Evolutionary conservation across 164 flowering plant genomes (phyloP).

Genomic region (Magnolia kwangsiensis): DNA sequence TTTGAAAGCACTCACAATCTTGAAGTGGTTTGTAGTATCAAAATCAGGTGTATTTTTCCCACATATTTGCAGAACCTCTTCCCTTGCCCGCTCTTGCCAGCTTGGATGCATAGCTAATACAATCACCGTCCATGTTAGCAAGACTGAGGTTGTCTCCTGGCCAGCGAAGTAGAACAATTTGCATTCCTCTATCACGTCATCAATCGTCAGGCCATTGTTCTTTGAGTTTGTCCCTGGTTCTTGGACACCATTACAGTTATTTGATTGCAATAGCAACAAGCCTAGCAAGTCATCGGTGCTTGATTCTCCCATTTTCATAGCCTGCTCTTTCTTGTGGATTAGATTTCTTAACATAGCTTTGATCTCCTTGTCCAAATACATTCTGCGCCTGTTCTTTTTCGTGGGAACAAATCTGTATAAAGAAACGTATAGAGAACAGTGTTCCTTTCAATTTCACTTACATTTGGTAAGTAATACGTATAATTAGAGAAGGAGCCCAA

Average conservation of each 20-base stretch:
- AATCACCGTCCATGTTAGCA: constrained; percentile 23
- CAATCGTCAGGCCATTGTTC: constrained; percentile 12
- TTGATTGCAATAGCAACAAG: constrained; percentile 19
- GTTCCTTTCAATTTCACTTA: neutral
- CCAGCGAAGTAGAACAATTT: constrained; percentile 30
- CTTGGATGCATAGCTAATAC: constrained; percentile 12
- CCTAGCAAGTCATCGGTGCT: constrained; percentile 19
- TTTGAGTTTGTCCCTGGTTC: constrained; percentile 4
- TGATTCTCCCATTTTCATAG: constrained; percentile 19
- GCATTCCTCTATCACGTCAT: constrained; percentile 36
- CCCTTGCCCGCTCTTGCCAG: constrained; percentile 19
- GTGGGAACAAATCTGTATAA: constrained; percentile 32
- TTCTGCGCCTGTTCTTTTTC: constrained; percentile 25
- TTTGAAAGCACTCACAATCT: constrained; percentile 22
- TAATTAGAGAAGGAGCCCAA: neutral
- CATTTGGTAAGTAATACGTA: neutral
- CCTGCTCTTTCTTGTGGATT: constrained; percentile 18
- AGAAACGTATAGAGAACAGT: neutral
- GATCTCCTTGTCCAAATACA: constrained; percentile 17
- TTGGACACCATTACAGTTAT: neutral
- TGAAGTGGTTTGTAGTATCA: constrained; percentile 14
- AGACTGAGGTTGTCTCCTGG: constrained; percentile 19
- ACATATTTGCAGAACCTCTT: constrained; percentile 16
- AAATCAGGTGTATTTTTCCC: constrained; percentile 18
- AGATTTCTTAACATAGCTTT: constrained; percentile 10